These are phyloP conservation scores for Hypoxylon trugodes DNA, from an alignment of 495 filamentous ascomycete species.

Conservation along the genomic window DNA sequence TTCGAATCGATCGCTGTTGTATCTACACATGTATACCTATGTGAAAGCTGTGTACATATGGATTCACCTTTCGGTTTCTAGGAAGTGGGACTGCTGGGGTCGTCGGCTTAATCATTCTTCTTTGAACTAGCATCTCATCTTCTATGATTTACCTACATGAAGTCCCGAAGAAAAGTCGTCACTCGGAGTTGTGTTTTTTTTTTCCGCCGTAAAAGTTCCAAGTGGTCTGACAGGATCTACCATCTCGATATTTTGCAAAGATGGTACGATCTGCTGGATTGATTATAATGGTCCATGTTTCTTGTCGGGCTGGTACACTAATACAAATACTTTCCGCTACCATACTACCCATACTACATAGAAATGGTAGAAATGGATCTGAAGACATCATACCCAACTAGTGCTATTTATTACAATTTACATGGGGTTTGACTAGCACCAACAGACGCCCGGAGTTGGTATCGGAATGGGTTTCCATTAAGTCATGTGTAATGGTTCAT, in stretches of 20 bases:
- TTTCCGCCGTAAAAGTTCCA: constrained; percentile 18
- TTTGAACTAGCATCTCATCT: too few relatives aligned
- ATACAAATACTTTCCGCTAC: constrained; percentile 8
- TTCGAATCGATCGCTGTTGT: not conserved
- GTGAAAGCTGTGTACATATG: not conserved
- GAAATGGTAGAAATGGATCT: constrained; percentile 14
- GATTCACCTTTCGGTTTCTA: too few relatives aligned
- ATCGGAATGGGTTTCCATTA: too few relatives aligned
- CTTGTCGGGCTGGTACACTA: constrained; percentile 29
- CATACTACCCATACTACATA: too few relatives aligned
- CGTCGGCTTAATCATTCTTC: too few relatives aligned
- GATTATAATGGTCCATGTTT: constrained; percentile 22
- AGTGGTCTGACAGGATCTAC: constrained; percentile 22
- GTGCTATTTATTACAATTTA: constrained; percentile 5
- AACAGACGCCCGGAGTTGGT: too few relatives aligned
- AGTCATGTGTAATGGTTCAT: too few relatives aligned
- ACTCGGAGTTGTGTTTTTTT: constrained; percentile 3
- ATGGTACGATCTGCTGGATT: constrained; percentile 31
- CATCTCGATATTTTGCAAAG: constrained; percentile 30
- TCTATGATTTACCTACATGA: too few relatives aligned
- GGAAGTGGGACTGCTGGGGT: too few relatives aligned
- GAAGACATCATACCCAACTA: constrained; percentile 1
- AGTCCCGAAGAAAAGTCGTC: constrained; percentile 2
- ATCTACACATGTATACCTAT: not conserved
- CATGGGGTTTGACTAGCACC: not conserved